phyloP scores from a whole-genome alignment of 495 filamentous ascomycete species.

The Penicillium bialowiezense region DNA sequence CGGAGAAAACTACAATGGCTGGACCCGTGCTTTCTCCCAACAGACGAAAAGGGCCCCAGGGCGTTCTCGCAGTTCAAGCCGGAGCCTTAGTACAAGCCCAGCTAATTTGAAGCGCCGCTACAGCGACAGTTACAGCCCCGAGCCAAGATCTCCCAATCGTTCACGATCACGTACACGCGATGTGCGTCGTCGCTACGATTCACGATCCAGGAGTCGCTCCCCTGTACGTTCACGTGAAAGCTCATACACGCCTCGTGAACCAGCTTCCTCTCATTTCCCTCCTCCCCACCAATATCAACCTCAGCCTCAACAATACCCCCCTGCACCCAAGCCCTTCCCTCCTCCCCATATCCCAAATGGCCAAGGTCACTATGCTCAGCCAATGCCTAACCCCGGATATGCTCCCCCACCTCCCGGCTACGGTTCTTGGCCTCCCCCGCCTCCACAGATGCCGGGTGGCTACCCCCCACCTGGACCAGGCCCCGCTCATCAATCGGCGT shows the following conservation, averaged over 20 bases:
- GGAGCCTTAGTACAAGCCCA: constrained; percentile 34
- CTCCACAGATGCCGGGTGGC: constrained; percentile 24
- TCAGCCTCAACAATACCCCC: constrained; percentile 21
- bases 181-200: constrained; percentile 21
- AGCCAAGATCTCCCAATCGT: constrained; percentile 13
- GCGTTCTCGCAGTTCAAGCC: constrained; percentile 20
- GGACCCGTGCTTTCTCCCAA: constrained; percentile 77
- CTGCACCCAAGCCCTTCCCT: constrained; percentile 21
- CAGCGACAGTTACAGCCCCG: constrained; percentile 46
- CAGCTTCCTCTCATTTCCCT: constrained; percentile 26
- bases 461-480: constrained; percentile 20
- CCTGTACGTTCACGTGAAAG: constrained; percentile 32
- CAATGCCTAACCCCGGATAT: constrained; percentile 13
- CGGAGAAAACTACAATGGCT: constrained; percentile 83
- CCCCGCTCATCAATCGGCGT: constrained; percentile 22
- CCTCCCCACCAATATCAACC: constrained; percentile 27
- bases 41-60: constrained; percentile 65
- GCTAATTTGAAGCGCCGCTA: constrained; percentile 42
- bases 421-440: constrained; percentile 51
- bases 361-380: constrained; percentile 12
- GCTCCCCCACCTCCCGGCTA: constrained; percentile 49
- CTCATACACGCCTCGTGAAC: constrained; percentile 47
- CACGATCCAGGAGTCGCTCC: constrained; percentile 25
- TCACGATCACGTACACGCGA: constrained; percentile 19
- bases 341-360: constrained; percentile 24